Conservation (phyloP, 495 filamentous ascomycete genomes). For the Margaritispora aquatica region DNA sequence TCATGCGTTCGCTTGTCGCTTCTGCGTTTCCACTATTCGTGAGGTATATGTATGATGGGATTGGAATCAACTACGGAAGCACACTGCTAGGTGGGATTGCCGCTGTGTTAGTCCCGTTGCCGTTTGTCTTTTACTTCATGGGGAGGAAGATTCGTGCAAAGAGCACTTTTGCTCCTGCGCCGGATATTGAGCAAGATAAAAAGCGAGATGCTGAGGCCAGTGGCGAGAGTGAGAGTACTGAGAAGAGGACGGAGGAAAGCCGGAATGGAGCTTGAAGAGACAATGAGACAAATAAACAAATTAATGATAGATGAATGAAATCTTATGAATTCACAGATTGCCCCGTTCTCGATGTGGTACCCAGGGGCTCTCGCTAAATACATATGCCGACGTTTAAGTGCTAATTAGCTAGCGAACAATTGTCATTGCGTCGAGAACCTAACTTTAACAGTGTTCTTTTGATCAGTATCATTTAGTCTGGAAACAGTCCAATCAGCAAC, state of each 20-base stretch:
- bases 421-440: no score
- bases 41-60: conserved; percentile 8
- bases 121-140: conserved; percentile 24
- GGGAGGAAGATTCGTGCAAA: conserved; percentile 12
- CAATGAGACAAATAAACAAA: no score
- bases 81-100: conserved; percentile 53
- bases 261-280: no score
- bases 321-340: no score
- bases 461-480: no score
- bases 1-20: conserved; percentile 54
- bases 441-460: no score
- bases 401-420: no score
- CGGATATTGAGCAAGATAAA: not conserved
- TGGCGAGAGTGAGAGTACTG: not conserved
- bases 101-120: conserved; percentile 49
- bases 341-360: no score
- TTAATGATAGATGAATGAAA: no score
- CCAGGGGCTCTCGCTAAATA: no score
- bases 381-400: no score
- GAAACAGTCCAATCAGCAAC: no score
- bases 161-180: conserved; percentile 4
- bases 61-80: conserved; percentile 53
- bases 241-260: not conserved
- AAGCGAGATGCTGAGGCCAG: not conserved
- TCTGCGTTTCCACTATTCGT: conserved; percentile 45